Evolutionary conservation across 495 filamentous ascomycete genomes (phyloP), one percentile per base, ranked within the genome.

Genomic region (Zalerion maritima): DNA sequence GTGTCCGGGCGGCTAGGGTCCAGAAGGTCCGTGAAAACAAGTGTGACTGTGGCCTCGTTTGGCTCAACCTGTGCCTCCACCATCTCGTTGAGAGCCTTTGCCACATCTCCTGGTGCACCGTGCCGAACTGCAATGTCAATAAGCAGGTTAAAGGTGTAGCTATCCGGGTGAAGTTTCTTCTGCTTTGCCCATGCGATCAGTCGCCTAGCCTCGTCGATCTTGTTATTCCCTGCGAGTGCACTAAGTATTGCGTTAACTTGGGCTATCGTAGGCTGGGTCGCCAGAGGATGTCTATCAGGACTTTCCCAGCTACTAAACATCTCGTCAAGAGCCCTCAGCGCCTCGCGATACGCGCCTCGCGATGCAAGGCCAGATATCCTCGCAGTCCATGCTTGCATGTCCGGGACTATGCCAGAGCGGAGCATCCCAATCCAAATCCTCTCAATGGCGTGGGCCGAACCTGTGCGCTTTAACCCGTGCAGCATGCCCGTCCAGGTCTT

Each of bases 121-220:
- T 47, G 35, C 11, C 61, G 59, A 34, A 83, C 54, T 23, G 69
- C 42, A 2, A 62, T 49, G 5, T 59, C 54, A 15, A 86, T 56
- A 6, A 82, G 58, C 3, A 60, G 72, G 50, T 85, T 86, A 55
- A 71, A 85, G 8, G 79, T 82, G 31, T 54, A 51, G 19, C 64
- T 48, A 41, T 81, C 67, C 11, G 73, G 71, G 19, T 55, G 29
- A 25, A 86, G 65, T 16, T 55, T 58, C 23, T 75, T 67, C 3
- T 40, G 45, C 5, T 41, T 43, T 1, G 75, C 76, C 70, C 74
- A 81, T 7, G 36, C 30, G 6, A 85, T 52, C 3, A 83, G 49
- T 6, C 55, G 47, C 6, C 53, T 36, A 24, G 66, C 62, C 12
- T 52, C 44, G 4, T 58, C 45, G 18, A 37, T 29, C 15, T 54